Percentiles rank a stretch among this genome's conserved stretches.
Conservation (phyloP, 176 grass and related monocot genomes). For the Musa troglodytarum region DNA sequence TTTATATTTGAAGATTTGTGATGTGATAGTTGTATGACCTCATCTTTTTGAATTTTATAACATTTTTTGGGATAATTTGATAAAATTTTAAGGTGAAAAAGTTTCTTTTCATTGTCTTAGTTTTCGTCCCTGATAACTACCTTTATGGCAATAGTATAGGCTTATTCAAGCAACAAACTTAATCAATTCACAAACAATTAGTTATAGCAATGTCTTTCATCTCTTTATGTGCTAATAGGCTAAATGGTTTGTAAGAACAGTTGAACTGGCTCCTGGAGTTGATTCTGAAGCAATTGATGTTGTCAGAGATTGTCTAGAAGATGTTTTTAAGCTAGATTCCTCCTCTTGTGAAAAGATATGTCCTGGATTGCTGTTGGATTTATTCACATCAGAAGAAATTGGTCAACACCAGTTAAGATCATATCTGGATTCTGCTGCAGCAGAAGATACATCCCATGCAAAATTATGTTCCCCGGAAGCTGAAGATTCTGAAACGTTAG, state of each 20-base stretch:
- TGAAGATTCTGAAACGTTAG: constrained; percentile 29
- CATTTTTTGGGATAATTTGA: too few relatives aligned
- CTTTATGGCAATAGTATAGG: not conserved
- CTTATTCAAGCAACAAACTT: not conserved
- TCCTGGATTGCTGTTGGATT: constrained; percentile 47
- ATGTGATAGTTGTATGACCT: not conserved
- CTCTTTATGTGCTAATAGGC: constrained; percentile 7
- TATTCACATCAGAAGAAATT: constrained; percentile 37
- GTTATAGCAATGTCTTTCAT: not conserved
- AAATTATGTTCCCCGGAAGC: constrained; percentile 17
- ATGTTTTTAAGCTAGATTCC: constrained; percentile 36
- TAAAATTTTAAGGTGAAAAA: too few relatives aligned
- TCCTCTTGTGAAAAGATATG: constrained; percentile 25
- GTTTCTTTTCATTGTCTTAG: not conserved
- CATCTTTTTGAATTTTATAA: too few relatives aligned
- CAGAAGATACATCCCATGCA: constrained; percentile 18
- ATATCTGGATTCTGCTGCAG: constrained; percentile 11
- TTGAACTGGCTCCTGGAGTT: constrained; percentile 38
- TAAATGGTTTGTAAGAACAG: constrained; percentile 32
- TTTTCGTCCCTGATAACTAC: not conserved
- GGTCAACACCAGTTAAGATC: constrained; percentile 20
- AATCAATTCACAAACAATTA: not conserved
- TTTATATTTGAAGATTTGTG: not conserved
- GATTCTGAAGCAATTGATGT: constrained; percentile 68
- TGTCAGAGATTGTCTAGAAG: constrained; percentile 47